A percentile compares a stretch with the other conserved stretches of the same genome.
Conservation (phyloP, 129 eudicot species). For the Helichrysum umbraculigerum region DNA sequence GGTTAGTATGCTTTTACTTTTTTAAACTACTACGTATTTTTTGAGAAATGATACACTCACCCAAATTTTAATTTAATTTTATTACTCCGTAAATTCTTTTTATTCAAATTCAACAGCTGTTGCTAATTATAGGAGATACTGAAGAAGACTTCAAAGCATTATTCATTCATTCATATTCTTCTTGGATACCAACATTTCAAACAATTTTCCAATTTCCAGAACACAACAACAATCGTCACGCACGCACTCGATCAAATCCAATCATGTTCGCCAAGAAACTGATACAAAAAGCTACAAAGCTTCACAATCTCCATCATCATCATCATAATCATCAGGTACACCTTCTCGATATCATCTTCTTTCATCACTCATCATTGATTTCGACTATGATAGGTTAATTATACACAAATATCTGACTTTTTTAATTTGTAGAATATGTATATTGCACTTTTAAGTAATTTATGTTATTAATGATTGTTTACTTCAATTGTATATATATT, state of each 20-base stretch:
- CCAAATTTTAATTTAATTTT: no score
- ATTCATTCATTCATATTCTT: background rate
- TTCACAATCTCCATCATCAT: constrained; percentile 27
- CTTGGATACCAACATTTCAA: constrained; percentile 5
- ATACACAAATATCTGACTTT: no score
- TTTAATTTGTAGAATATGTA: background rate
- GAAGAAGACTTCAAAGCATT: constrained; percentile 40
- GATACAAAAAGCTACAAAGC: constrained; percentile 66
- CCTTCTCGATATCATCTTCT: background rate
- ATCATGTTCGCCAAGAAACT: constrained; percentile 73
- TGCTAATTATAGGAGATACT: constrained; percentile 17
- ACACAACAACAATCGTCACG: constrained; percentile 7
- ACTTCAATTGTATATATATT: background rate
- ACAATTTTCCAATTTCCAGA: constrained; percentile 15
- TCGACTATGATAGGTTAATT: background rate
- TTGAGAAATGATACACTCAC: no score
- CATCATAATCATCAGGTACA: constrained; percentile 44
- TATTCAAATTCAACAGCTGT: constrained; percentile 26
- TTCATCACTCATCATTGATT: background rate
- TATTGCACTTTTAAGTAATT: background rate
- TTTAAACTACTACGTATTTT: no score
- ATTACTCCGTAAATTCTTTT: no score
- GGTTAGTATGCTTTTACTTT: no score
- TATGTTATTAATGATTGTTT: constrained; percentile 13
- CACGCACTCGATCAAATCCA: constrained; percentile 7